Evolutionary conservation across 2,329 filamentous ascomycete genomes (phyloP).

Genomic region (Microcera coccophila): DNA sequence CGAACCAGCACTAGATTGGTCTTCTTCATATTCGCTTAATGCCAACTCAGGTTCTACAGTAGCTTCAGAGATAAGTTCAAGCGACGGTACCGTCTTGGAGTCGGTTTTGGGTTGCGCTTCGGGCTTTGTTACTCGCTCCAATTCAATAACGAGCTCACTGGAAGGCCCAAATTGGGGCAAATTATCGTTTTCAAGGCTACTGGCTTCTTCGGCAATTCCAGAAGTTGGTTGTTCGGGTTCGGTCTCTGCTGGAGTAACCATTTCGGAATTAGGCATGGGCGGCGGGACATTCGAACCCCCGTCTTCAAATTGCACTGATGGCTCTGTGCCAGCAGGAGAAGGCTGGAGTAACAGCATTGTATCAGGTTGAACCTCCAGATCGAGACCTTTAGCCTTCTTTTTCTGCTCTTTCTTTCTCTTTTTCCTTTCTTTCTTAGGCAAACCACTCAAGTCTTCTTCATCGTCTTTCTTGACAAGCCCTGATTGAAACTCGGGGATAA

Average conservation of each 20-base stretch:
- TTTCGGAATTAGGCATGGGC: no score
- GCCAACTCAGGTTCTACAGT: background rate
- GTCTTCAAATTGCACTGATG: no score
- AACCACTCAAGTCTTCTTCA: background rate
- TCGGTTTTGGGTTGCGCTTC: no score
- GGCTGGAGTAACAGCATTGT: no score
- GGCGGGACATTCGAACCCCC: no score
- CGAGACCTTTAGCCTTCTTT: background rate
- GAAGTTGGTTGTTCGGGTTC: background rate
- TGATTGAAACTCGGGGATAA: background rate
- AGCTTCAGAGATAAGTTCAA: background rate
- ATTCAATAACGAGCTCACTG: background rate
- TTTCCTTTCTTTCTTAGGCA: constrained; percentile 1
- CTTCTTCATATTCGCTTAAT: constrained; percentile 13
- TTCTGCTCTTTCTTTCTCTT: constrained; percentile 1
- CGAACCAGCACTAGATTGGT: background rate
- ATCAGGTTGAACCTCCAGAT: background rate
- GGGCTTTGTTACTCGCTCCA: no score
- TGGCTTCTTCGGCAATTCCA: background rate
- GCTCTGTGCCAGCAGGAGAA: no score
- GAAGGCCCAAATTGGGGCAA: background rate
- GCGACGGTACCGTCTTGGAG: no score
- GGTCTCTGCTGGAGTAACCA: background rate
- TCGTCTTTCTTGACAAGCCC: background rate
- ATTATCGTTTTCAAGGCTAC: background rate